Evolutionary conservation across 768 basidiomycete genomes (phyloP).

Genomic region (Mycena pura): DNA sequence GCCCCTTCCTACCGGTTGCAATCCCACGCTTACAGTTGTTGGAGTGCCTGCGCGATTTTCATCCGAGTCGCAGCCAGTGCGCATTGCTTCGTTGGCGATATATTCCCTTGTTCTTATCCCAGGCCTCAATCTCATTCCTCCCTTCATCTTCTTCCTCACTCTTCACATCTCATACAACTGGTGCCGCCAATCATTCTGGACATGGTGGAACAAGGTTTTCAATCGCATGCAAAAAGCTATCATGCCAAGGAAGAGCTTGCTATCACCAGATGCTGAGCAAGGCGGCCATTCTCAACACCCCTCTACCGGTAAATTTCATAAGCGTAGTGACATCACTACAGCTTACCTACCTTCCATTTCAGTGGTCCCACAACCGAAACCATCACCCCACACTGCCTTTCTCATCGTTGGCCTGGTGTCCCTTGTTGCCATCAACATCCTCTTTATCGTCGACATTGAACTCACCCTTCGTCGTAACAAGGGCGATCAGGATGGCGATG

Average conservation of each 20-base stretch:
- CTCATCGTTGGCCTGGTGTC: not conserved
- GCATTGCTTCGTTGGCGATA: not conserved
- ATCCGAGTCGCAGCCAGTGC: not conserved
- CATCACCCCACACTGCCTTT: not conserved
- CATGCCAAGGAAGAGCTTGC: too few relatives aligned
- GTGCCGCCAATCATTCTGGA: not conserved
- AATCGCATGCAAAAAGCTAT: too few relatives aligned
- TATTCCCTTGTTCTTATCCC: not conserved
- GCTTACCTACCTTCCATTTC: too few relatives aligned
- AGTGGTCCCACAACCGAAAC: too few relatives aligned
- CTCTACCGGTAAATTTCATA: not conserved
- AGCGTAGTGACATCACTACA: too few relatives aligned
- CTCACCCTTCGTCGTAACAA: not conserved
- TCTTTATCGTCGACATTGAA: not conserved
- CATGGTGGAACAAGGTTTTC: too few relatives aligned
- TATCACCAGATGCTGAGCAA: too few relatives aligned
- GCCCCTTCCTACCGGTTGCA: not conserved
- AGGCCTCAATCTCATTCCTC: conserved; percentile 2
- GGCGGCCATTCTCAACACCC: not conserved
- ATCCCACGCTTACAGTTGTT: conserved; percentile 1
- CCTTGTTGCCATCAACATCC: not conserved
- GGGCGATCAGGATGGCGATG: not conserved
- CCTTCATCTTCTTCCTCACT: conserved; percentile 1
- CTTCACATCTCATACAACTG: conserved; percentile 1
- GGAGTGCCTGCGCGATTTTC: not conserved